Conservation (phyloP, 768 basidiomycete genomes). For the Amanita pseudoporphyria region DNA sequence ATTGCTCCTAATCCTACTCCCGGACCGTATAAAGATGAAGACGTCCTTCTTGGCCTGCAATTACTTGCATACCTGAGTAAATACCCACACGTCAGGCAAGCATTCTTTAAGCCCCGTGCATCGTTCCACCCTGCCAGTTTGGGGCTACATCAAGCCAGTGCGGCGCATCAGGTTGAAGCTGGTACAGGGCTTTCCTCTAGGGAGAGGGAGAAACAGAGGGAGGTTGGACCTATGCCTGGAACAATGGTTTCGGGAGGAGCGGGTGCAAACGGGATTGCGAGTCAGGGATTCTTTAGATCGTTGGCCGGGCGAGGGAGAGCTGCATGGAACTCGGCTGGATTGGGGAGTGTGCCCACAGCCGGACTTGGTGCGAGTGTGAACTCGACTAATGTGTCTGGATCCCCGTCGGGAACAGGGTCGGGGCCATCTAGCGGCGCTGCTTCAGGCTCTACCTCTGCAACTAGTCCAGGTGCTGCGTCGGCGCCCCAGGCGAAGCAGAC, state of each 20-base stretch:
- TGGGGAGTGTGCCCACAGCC: not conserved
- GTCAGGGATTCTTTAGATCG: constrained; percentile 34
- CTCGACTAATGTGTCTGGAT: too few species aligned
- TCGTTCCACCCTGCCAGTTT: constrained; percentile 74
- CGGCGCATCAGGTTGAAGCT: constrained; percentile 2
- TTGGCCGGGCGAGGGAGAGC: constrained; percentile 34
- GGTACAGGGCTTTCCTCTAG: not conserved
- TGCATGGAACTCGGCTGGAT: not conserved
- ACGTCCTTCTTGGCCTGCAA: constrained; percentile 95
- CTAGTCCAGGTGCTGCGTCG: constrained; percentile 7
- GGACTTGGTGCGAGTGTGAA: not conserved
- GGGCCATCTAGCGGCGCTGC: not conserved
- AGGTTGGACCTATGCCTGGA: constrained; percentile 4
- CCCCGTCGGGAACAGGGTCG: not conserved
- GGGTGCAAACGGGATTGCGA: constrained; percentile 6
- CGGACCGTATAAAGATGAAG: constrained; percentile 88
- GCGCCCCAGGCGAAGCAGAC: constrained; percentile 42
- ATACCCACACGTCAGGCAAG: constrained; percentile 93
- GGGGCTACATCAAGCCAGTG: constrained; percentile 17
- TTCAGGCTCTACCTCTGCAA: constrained; percentile 10
- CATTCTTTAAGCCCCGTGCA: constrained; percentile 81
- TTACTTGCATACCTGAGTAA: constrained; percentile 95
- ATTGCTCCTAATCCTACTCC: constrained; percentile 10
- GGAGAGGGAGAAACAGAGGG: constrained; percentile 13
- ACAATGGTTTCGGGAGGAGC: not conserved